A percentile compares a stretch with the other conserved stretches of the same genome.
These are phyloP conservation scores for Anthracocystis walkeri DNA, from an alignment of 1,284 basidiomycete genomes.

Conservation along the genomic window DNA sequence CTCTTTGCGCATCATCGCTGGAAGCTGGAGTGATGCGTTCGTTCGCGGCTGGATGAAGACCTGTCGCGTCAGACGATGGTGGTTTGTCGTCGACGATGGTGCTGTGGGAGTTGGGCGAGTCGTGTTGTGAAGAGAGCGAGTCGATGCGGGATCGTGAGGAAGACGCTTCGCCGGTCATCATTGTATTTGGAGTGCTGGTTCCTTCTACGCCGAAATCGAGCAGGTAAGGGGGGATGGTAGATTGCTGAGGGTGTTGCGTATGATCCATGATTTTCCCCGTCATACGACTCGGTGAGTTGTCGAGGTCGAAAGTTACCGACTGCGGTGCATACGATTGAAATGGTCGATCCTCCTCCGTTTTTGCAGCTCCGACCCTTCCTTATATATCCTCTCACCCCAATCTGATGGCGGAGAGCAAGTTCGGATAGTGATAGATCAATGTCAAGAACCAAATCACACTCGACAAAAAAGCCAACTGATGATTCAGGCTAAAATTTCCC, in stretches of 20 bases:
- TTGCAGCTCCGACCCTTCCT: background rate
- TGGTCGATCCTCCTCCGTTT: background rate
- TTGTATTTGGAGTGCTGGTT: conserved; percentile 17
- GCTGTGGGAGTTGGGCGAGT: conserved; percentile 19
- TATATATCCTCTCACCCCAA: too few relatives aligned
- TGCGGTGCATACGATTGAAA: background rate
- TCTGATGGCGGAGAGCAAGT: too few relatives aligned
- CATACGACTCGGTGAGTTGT: background rate
- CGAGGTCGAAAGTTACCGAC: background rate
- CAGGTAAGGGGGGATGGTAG: background rate
- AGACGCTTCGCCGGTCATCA: conserved; percentile 24
- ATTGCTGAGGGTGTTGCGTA: background rate
- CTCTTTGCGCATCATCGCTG: background rate
- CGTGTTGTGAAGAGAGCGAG: conserved; percentile 29
- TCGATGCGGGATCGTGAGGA: conserved; percentile 28
- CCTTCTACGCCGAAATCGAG: background rate
- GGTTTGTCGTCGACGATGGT: conserved; percentile 21
- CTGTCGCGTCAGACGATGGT: background rate
- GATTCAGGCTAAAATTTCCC: background rate
- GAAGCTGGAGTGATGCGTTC: background rate
- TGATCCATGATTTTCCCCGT: conserved; percentile 4
- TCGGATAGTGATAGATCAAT: too few relatives aligned
- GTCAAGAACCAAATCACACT: too few relatives aligned
- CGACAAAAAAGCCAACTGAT: too few relatives aligned
- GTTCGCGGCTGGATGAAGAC: conserved; percentile 1